phyloP scores from a whole-genome alignment of 129 eudicot genomes.

The Daucus carota region DNA sequence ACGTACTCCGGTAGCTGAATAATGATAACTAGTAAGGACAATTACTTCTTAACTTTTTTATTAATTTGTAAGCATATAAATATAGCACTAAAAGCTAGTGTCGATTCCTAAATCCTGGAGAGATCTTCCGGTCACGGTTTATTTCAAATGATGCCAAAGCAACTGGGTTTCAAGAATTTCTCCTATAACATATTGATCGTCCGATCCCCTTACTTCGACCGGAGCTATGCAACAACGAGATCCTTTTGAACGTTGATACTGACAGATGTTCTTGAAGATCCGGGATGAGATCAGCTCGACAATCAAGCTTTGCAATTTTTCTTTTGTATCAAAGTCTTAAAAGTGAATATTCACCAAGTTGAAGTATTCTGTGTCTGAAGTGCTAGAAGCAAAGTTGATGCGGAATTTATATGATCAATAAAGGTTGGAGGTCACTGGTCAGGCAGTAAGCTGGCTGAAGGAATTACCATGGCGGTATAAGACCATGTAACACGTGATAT shows the following conservation, averaged over 20 bases:
- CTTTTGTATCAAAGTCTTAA: too few relatives aligned
- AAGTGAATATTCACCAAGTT: too few relatives aligned
- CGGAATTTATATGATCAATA: neutral
- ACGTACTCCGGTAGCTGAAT: neutral
- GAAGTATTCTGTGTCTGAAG: neutral
- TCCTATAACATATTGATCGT: neutral
- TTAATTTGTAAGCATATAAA: too few relatives aligned
- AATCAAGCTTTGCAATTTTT: too few relatives aligned
- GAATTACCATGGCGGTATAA: neutral
- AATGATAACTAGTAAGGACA: neutral
- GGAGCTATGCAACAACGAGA: neutral
- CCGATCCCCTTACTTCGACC: neutral
- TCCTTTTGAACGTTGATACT: neutral
- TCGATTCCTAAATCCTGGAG: neutral
- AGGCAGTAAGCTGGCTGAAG: neutral
- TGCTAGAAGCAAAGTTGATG: neutral
- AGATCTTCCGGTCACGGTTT: neutral
- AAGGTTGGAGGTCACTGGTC: neutral
- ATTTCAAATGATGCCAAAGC: neutral
- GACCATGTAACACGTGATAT: neutral
- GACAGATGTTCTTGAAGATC: neutral
- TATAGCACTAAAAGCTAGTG: neutral
- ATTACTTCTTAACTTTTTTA: too few relatives aligned
- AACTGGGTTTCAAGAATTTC: neutral
- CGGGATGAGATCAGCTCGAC: too few relatives aligned